phyloP scores from a whole-genome alignment of 2,329 filamentous ascomycete species.

The Didymellaceae sp. region DNA sequence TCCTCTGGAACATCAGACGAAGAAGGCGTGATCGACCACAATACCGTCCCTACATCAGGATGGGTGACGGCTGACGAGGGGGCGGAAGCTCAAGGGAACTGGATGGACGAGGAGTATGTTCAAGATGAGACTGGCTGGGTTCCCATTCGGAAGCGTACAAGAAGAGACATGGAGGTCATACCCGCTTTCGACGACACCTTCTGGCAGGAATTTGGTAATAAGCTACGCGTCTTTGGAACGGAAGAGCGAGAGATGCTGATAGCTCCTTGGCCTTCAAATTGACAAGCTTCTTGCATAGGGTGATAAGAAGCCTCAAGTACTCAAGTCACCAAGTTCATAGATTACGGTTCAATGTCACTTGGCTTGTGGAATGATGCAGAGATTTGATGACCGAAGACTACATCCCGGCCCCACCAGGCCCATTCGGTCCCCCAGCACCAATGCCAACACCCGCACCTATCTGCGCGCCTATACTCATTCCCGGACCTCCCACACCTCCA shows the following conservation, averaged over 20 bases:
- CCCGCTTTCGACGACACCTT: conserved; percentile 57
- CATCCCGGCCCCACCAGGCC: too few relatives aligned
- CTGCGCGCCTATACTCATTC: neutral
- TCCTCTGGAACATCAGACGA: conserved; percentile 13
- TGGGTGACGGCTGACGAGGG: neutral
- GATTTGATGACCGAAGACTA: too few relatives aligned
- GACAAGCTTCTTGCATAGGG: too few relatives aligned
- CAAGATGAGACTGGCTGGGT: conserved; percentile 31
- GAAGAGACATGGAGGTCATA: conserved; percentile 54
- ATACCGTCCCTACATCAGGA: neutral
- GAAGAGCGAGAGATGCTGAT: conserved; percentile 52
- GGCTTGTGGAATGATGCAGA: too few relatives aligned
- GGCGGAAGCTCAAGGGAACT: conserved; percentile 14
- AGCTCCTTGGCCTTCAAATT: neutral
- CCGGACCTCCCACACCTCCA: neutral
- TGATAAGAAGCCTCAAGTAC: too few relatives aligned
- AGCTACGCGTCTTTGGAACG: conserved; percentile 66
- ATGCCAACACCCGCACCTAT: neutral
- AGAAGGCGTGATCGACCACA: conserved; percentile 14
- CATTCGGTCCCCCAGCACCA: neutral
- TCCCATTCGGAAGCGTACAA: conserved; percentile 24
- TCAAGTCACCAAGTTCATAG: too few relatives aligned
- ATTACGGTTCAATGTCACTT: too few relatives aligned
- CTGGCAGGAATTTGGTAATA: conserved; percentile 66
- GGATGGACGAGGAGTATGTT: conserved; percentile 29